phyloP scores from a whole-genome alignment of 2,329 filamentous ascomycete species.

The Penicillium sclerotiorum region DNA sequence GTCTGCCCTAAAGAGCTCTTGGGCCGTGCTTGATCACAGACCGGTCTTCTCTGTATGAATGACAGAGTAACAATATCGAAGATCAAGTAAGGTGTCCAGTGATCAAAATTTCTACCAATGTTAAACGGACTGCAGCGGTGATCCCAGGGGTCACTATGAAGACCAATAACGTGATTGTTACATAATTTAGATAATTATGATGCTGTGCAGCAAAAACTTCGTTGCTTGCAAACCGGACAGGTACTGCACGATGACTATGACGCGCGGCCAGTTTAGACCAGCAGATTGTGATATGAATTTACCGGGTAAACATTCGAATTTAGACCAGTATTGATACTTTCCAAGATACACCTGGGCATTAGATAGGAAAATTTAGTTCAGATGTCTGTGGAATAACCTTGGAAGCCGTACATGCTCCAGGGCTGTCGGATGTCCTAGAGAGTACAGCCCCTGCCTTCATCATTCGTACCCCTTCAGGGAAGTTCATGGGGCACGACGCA shows the following conservation, averaged over 20 bases:
- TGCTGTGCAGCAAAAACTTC: constrained; percentile 1
- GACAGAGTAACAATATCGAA: not conserved
- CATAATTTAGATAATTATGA: too few species aligned
- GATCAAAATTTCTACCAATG: not conserved
- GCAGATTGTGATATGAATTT: constrained; percentile 13
- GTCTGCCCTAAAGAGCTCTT: too few species aligned
- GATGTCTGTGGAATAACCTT: too few species aligned
- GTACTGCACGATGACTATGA: constrained; percentile 21
- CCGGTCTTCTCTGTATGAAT: not conserved
- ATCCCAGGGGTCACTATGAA: constrained; percentile 9
- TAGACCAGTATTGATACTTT: constrained; percentile 10
- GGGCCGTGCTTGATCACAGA: not conserved
- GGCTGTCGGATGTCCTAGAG: too few species aligned
- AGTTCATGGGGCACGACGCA: constrained; percentile 20
- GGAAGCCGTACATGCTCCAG: too few species aligned
- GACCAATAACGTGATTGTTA: constrained; percentile 2
- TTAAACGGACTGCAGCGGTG: constrained; percentile 17
- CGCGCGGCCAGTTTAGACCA: constrained; percentile 22
- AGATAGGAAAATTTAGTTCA: constrained; percentile 1
- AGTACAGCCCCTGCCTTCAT: constrained; percentile 8
- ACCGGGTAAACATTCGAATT: constrained; percentile 13
- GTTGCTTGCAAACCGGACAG: constrained; percentile 19
- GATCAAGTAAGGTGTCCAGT: not conserved
- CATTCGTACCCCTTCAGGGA: constrained; percentile 17
- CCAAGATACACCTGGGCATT: constrained; percentile 7